A percentile compares a stretch with the other conserved stretches of the same genome.
phyloP scores from a whole-genome alignment of 208 protist genomes.

The Sergeia podlipaevii region DNA sequence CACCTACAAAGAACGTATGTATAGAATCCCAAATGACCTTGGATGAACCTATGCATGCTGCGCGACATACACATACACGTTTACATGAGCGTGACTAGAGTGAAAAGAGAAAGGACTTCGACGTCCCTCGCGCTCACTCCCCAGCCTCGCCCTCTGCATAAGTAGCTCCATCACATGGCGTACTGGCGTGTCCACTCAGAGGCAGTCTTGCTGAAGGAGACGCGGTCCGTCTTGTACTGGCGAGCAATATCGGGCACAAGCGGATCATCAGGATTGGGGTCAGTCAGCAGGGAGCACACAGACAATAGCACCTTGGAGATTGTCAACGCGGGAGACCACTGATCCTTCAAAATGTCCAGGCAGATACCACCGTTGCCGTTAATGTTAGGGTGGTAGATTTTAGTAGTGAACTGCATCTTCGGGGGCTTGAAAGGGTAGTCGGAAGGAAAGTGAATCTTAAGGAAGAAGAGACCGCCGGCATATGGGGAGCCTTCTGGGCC shows the following conservation, averaged over 20 bases:
- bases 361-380: constrained; percentile 97
- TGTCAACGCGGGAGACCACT: constrained; percentile 97
- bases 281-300: constrained; percentile 97
- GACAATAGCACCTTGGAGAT: constrained; percentile 99
- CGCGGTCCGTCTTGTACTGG: constrained; percentile 93
- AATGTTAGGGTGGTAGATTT: constrained; percentile 98
- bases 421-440: constrained; percentile 98
- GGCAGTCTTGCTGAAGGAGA: constrained; percentile 91
- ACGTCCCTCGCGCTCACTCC: no score
- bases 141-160: no score
- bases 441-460: constrained; percentile 98
- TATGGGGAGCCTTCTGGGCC: constrained; percentile 96
- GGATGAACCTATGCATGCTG: no score
- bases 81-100: not conserved
- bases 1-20: no score
- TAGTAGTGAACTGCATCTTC: constrained; percentile 93
- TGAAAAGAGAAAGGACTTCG: constrained; percentile 4
- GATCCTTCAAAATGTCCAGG: constrained; percentile 98
- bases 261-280: constrained; percentile 99
- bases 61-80: no score
- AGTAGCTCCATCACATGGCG: no score
- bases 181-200: constrained; percentile 90
- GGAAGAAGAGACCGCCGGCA: constrained; percentile 97
- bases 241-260: constrained; percentile 97
- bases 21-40: no score